Evolutionary conservation across 164 flowering plant genomes (phyloP), one percentile per base, ranked within the genome.

Genomic region (Hamamelis virginiana): DNA sequence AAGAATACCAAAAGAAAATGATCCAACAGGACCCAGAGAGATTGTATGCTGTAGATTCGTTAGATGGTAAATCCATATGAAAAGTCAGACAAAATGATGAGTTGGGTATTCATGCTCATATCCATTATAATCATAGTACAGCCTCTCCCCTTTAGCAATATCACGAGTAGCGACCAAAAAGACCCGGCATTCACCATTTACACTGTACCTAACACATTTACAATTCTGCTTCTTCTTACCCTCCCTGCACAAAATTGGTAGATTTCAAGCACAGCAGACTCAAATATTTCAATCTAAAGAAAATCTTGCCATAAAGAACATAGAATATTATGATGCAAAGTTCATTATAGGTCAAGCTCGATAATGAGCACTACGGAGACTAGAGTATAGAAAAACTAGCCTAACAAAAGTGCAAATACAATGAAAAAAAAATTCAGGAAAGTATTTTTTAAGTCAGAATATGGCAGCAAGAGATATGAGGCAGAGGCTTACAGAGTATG

Each of bases 81-180:
- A 55, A 25, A 51, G 28, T 82, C 75, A 87, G 64, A 87, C 69
- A 68, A 89, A 89, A 80, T 86, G 80, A 27, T 88, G 84, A 43
- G 96, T 90, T 22, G 96, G 96, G 70, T 87, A 89, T 65, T 80
- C 89, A 67, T 91, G 82, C 83, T 88, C 96, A 70, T 85, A 84
- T 61, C 91, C 93, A 69, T 91, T 89, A 69, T 91, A 91, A 71
- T 91, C 89, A 68, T 87, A 88, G 65, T 88, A 90, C 25, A 90
- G 80, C 74, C 92, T 82, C 77, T 88, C 91, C 10, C 96, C 96
- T 61, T 80, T 81, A 16, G 85, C 80, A 59, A 91, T 87, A 67
- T 86, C 91, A 43, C 91, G 88, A 59, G 79, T 87, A 44, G 96
- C 90, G 70, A 91, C 86, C 75, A 91, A 71, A 68, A 91, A 66